Evolutionary conservation across 2,329 filamentous ascomycete species (phyloP).

Genomic region (Pseudogymnoascus sp.): DNA sequence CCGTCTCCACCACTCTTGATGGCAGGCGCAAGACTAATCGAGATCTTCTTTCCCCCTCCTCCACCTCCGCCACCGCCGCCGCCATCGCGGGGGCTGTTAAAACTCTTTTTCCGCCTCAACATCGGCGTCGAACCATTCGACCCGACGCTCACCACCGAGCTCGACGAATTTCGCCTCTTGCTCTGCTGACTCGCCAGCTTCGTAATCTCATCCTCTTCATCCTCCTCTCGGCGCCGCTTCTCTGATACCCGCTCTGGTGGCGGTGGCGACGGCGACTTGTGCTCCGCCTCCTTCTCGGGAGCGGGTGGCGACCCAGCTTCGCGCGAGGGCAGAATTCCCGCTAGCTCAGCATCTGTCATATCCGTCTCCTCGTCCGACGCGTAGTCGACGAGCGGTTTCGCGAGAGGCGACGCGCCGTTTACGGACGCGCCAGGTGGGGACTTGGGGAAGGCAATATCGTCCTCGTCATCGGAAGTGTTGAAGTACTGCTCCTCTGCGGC

Average conservation of each 20-base stretch:
- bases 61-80: constrained; percentile 26
- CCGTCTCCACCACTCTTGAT: constrained; percentile 28
- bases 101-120: constrained; percentile 40
- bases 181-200: constrained; percentile 56
- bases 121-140: constrained; percentile 25
- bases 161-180: constrained; percentile 52
- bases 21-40: constrained; percentile 46
- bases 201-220: constrained; percentile 85
- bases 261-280: constrained; percentile 22
- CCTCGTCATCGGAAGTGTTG: constrained; percentile 79
- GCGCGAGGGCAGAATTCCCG: constrained; percentile 19
- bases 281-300: constrained; percentile 15
- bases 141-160: constrained; percentile 30
- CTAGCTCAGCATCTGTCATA: constrained; percentile 33
- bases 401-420: constrained; percentile 56
- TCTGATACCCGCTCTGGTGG: constrained; percentile 75
- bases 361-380: constrained; percentile 82
- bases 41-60: constrained; percentile 40
- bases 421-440: constrained; percentile 31
- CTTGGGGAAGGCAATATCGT: constrained; percentile 48
- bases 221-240: constrained; percentile 85
- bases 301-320: constrained; percentile 29
- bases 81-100: constrained; percentile 33
- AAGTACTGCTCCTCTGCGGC: constrained; percentile 88
- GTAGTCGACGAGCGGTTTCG: constrained; percentile 82